Conservation (phyloP, 495 filamentous ascomycete species). For the Neurospora sp. region DNA sequence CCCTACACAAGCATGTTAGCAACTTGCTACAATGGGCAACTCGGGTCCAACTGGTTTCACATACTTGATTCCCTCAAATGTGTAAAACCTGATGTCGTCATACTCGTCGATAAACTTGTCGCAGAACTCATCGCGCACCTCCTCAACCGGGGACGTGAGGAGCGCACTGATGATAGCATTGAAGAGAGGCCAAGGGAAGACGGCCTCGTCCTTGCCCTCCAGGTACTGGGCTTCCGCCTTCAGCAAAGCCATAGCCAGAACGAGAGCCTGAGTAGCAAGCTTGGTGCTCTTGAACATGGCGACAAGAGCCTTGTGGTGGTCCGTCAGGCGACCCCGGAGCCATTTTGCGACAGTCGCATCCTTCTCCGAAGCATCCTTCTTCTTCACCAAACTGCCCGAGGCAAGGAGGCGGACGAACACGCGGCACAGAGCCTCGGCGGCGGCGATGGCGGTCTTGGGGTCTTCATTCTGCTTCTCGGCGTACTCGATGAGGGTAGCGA, state of each 20-base stretch:
- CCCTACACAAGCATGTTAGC: slow-evolving; percentile 15
- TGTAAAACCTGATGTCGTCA: slow-evolving; percentile 78
- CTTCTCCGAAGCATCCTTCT: slow-evolving; percentile 52
- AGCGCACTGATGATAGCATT: slow-evolving; percentile 50
- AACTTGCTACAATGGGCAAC: not conserved
- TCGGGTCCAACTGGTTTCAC: slow-evolving; percentile 9
- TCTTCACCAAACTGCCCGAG: slow-evolving; percentile 57
- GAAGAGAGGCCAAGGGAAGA: slow-evolving; percentile 57
- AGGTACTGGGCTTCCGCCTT: slow-evolving; percentile 63
- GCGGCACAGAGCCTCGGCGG: slow-evolving; percentile 73
- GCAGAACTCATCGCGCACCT: slow-evolving; percentile 57
- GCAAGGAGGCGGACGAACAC: slow-evolving; percentile 80
- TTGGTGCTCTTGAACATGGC: slow-evolving; percentile 45
- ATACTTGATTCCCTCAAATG: slow-evolving; percentile 60
- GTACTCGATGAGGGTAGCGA: slow-evolving; percentile 58
- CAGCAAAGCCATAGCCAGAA: slow-evolving; percentile 71
- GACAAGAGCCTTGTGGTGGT: slow-evolving; percentile 53
- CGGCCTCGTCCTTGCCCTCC: slow-evolving; percentile 47
- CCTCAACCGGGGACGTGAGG: slow-evolving; percentile 45
- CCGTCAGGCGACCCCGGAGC: slow-evolving; percentile 62
- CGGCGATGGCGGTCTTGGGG: slow-evolving; percentile 35
- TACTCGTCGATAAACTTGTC: slow-evolving; percentile 67
- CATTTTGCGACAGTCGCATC: slow-evolving; percentile 67
- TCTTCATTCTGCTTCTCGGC: slow-evolving; percentile 36
- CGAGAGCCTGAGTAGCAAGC: slow-evolving; percentile 50